Base-by-base conservation (phyloP, 1,284 basidiomycete species). In the Rhizopogon hawkerae region DNA sequence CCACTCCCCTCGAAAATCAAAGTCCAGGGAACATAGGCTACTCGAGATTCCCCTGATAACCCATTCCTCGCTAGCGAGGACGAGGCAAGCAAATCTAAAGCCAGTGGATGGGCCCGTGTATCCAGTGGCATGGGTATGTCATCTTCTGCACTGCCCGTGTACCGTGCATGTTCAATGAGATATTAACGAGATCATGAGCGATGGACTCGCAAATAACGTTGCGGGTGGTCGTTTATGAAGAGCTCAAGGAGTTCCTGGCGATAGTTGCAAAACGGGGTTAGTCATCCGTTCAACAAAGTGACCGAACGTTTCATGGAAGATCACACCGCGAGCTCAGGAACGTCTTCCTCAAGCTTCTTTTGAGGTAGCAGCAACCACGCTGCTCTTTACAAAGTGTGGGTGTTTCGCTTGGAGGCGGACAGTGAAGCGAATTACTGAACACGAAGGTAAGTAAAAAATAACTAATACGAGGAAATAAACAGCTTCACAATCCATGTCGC, bases 241-340 rank as follows among this genome's bases (percentile, higher is more conserved):
- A 85, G 95, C 71, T 99, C 96, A 58, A 99, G 75, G 48, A 99
- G 80, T 72, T 98, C 98, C 71, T 98, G 96, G 71, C 95, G 79
- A 65, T 99, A 99, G 73, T 98, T 99, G 58, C 96, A 96, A 69
- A 99, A 98, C 2, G 96, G 94, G 21, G 75, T 98, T 96, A 41
- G 91, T 98, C 96, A 98, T 99, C 56, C 98, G 78, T 61, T 98
- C 96, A 46, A 95, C 90, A 68, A 98, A 98, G 65, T 98, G 94
- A 49, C 87, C 85, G 61, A 96, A 98, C 1, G 95, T 98, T 74
- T 99, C 96, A 56, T 89, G 81, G 77, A 98, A 99, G 68, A 99
- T 98, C 89, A 98, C 94, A 64, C 98, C 96, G 51, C 96, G 85
- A 70, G 92, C 66, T 94, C 89, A 11, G 92, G 80, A 54, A 88